These are phyloP conservation scores for Ophiocytium majus DNA, from an alignment of 352 stramenopile genomes.

Conservation along the genomic window DNA sequence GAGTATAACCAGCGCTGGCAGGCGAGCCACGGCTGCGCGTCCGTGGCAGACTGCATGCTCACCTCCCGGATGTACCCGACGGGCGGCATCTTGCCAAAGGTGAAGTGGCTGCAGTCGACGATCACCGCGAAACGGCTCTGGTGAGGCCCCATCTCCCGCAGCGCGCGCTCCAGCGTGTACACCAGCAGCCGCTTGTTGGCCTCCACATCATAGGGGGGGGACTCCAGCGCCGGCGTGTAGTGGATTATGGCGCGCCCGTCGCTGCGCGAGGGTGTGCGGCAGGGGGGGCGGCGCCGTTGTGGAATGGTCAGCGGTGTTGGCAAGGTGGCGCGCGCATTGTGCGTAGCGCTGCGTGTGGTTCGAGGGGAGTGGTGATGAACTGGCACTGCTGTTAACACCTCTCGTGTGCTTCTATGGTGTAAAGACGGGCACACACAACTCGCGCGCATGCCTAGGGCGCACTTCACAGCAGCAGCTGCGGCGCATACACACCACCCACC, in stretches of 20 bases:
- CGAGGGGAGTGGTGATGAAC: no score
- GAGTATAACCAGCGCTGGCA: no score
- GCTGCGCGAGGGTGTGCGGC: neutral
- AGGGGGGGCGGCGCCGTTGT: neutral
- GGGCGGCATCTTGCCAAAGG: slow-evolving; percentile 34
- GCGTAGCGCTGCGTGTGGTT: no score
- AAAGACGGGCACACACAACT: no score
- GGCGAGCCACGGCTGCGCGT: no score
- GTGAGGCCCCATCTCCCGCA: slow-evolving; percentile 19
- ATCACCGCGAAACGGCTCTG: slow-evolving; percentile 48
- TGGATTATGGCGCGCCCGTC: slow-evolving; percentile 43
- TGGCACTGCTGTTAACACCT: no score
- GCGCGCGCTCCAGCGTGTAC: slow-evolving; percentile 44
- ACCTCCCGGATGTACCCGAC: slow-evolving; percentile 42
- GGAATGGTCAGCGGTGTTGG: no score
- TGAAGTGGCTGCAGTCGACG: slow-evolving; percentile 37
- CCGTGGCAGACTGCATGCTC: no score
- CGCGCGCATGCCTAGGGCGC: no score
- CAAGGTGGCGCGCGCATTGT: neutral
- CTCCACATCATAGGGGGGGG: slow-evolving; percentile 3
- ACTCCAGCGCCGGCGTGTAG: slow-evolving; percentile 40
- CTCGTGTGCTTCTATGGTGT: no score
- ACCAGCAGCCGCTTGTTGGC: slow-evolving; percentile 30
- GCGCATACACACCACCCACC: no score
- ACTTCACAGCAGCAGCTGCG: no score